Evolutionary conservation across 2,329 filamentous ascomycete species (phyloP), one percentile per base, ranked within the genome.

Genomic region (Fusarium sp.): DNA sequence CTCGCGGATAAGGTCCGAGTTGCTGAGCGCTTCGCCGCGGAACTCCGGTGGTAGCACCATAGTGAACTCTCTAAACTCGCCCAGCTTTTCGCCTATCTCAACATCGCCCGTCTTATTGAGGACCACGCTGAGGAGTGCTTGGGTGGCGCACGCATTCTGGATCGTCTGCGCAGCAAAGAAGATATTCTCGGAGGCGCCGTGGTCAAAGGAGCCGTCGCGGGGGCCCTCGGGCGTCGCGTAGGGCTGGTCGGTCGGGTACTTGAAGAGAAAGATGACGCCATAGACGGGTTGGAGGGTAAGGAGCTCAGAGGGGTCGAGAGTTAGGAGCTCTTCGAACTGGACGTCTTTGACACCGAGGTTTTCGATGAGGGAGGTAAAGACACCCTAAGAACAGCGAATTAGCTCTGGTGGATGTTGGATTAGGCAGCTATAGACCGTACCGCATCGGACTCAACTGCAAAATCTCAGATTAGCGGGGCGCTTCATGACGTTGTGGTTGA

Each of bases 211-310:
- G 66, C 96, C 96, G 79, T 98, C 95, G 70, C 90, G 88, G 0
- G 95, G 94, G 46, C 87, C 87, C 60, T 89, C 86, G 43, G 87
- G 82, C 66, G 81, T 81, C 39, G 84, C 89, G 83, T 86, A 91
- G 74, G 85, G 88, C 65, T 81, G 88, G 78, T 92, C 90, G 66
- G 90, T 94, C 53, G 89, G 93, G 82, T 93, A 99, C 84, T 98
- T 98, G 90, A 99, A 99, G 80, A 99, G 93, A 83, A 99, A 99
- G 78, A 99, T 98, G 73, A 99, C 94, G 76, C 96, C 96, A 83
- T 97, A 97, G 56, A 97, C 87, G 16, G 93, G 92, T 74, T 92
- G 90, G 36, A 94, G 88, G 70, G 90, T 84, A 44, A 88, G 87
- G 12, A 97, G 87, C 61, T 88, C 88, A 55, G 93, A 89, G 7